Base-by-base conservation (phyloP, 345 rosid genomes). In the Brassica carinata region DNA sequence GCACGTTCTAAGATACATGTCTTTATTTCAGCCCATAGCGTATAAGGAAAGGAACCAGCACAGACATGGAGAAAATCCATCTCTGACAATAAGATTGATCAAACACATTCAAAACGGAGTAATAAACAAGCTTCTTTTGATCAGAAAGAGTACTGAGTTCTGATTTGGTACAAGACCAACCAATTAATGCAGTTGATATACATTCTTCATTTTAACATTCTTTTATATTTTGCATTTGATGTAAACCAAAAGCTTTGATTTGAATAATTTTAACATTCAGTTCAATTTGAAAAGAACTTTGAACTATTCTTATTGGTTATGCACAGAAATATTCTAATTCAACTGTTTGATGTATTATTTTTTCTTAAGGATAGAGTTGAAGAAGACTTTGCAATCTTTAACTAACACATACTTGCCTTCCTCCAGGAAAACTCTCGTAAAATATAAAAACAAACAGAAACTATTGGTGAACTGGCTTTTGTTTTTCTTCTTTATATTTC, bases 391-490 rank as follows among this genome's bases (percentile, higher is more conserved):
- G 58, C 79, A 68, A 43, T 62, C 33, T 73, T 61, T 59, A 59
- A 68, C 55, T 13, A 31, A 45, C 38, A 9, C 65, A 38, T 68
- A 79, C 75, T 80, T 74, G 75, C 75, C 83, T 80, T 80, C 79
- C 66, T 69, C 74, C 33, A 69, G 45, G 34, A 27, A 64, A 80
- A 80, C 79, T 80, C 83, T 74, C 48, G 65, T 48, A 74, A 74
- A 14, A 34, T 62, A 69, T 69, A 69, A 11, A 63, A 48, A 23
- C 55, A 64, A 29, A 40, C 45, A 23, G n/a, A 64, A 29, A 38
- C 48, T n/a, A 73, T 67, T 67, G 69, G 68, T 74, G 31, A 68
- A 30, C 5, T 23, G 63, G 73, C 68, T 29, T 66, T 58, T 73
- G 68, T 17, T 57, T 34, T 71, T 71, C 11, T 64, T 27, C 5